Evolutionary conservation across 2,329 filamentous ascomycete species (phyloP).

Genomic region (Aspergillus terreus): DNA sequence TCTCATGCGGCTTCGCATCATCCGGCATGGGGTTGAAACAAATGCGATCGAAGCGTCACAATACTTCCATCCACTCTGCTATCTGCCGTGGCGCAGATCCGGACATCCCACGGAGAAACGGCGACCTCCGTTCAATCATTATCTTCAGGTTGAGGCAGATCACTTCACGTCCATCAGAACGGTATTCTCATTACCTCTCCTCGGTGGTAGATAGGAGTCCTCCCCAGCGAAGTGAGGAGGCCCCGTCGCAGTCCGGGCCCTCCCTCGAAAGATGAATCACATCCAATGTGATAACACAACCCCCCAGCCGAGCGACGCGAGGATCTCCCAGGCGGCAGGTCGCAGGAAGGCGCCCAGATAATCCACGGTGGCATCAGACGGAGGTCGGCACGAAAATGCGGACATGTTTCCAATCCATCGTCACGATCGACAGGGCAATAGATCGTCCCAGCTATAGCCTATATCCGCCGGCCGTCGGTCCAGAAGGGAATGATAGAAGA

Average conservation of each 20-base stretch:
- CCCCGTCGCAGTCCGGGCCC: background rate
- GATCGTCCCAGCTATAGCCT: too few relatives aligned
- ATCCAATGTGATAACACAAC: background rate
- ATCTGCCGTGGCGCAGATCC: background rate
- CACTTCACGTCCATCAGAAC: background rate
- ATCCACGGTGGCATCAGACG: background rate
- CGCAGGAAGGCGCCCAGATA: background rate
- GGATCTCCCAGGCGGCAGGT: background rate
- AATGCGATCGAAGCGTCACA: background rate
- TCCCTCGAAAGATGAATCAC: background rate
- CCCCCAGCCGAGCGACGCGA: background rate
- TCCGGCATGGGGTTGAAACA: too few relatives aligned
- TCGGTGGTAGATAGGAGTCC: background rate
- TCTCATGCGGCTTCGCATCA: too few relatives aligned
- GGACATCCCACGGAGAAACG: background rate
- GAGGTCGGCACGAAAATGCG: background rate
- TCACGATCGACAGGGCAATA: background rate
- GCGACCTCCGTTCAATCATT: background rate
- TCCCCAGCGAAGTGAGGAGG: background rate
- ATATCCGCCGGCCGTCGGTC: too few relatives aligned
- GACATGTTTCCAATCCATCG: background rate
- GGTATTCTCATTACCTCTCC: background rate
- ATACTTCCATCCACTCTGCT: background rate
- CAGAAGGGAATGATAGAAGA: too few relatives aligned
- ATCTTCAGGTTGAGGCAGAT: background rate